A percentile compares a stretch with the other conserved stretches of the same genome.
phyloP scores from a whole-genome alignment of 495 filamentous ascomycete genomes.

The Platismatia glauca region DNA sequence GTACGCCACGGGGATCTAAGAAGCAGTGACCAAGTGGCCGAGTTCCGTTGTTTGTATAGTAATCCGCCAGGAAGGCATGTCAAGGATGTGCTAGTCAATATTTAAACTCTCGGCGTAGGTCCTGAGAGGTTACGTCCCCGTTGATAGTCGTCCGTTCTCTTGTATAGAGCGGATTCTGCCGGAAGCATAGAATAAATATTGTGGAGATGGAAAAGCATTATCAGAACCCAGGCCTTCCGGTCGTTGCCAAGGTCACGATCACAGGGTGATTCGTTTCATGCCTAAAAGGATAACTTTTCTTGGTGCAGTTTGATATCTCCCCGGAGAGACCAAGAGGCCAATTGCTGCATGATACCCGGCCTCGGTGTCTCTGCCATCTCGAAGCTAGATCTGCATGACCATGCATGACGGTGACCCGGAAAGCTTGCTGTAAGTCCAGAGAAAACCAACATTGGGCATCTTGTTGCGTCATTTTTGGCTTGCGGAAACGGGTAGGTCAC shows the following conservation, averaged over 20 bases:
- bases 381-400: not conserved
- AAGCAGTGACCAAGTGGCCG: not conserved
- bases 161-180: not conserved
- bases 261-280: not conserved
- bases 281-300: not conserved
- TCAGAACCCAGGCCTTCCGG: not conserved
- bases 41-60: not conserved
- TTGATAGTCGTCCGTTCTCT: not conserved
- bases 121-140: not conserved
- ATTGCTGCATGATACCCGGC: not conserved
- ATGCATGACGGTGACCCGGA: not conserved
- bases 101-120: not conserved
- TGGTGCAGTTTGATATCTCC: not conserved
- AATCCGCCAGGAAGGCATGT: not conserved
- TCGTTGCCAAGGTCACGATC: not conserved
- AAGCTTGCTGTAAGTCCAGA: not conserved
- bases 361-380: not conserved
- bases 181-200: not conserved
- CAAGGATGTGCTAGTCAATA: not conserved
- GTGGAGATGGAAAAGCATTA: not conserved
- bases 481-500: not conserved
- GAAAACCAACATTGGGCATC: not conserved
- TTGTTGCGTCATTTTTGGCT: not conserved
- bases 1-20: not conserved
- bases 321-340: not conserved